Base-by-base conservation (phyloP, 306 rosid species). In the Albizia julibrissin region DNA sequence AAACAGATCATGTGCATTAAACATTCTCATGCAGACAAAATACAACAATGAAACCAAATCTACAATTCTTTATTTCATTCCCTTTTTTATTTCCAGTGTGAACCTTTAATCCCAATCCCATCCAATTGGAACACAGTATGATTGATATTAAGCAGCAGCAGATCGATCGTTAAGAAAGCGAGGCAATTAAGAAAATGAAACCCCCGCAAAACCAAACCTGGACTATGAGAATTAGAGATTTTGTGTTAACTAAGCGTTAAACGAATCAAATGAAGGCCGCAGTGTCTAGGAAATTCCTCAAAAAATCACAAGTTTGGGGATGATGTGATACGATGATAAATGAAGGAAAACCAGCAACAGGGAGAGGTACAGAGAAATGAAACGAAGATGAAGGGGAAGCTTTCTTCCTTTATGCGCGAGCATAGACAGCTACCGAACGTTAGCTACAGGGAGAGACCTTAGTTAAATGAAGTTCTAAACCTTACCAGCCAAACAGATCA, bases 141-240 rank as follows among this genome's bases (percentile, higher is more conserved):
- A 56, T 52, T 15, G 39, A 33, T 13, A 59, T 61, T 76, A 15
- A 76, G n/a, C 18, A 27, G 34, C 15, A 52, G 14, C 50, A 40
- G 81, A 82, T 79, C 79, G 82, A 86, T 82, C 22, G 15, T n/a
- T 0, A 71, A 39, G 66, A 24, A 58, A 49, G 31, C 37, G 11
- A 61, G 79, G 76, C 13, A 44, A 47, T 69, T 47, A 47, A 39
- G 14, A 72, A 66, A 77, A 56, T 6, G 56, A 72, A 15, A 39
- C 67, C 59, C 59, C 73, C 74, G 64, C 43, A 54, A 64, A 43
- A 66, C 1, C 54, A 61, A 83, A 87, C 13, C 37, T 15, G 19
- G 56, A 59, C 14, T 33, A 33, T 8, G 58, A n/a, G 69, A 80
- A 85, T 31, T 16, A 4, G 76, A 14, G 65, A 58, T 71, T 84